These are phyloP conservation scores for Marasmius tenuissimus DNA, from an alignment of 1,284 basidiomycete genomes.

Conservation along the genomic window DNA sequence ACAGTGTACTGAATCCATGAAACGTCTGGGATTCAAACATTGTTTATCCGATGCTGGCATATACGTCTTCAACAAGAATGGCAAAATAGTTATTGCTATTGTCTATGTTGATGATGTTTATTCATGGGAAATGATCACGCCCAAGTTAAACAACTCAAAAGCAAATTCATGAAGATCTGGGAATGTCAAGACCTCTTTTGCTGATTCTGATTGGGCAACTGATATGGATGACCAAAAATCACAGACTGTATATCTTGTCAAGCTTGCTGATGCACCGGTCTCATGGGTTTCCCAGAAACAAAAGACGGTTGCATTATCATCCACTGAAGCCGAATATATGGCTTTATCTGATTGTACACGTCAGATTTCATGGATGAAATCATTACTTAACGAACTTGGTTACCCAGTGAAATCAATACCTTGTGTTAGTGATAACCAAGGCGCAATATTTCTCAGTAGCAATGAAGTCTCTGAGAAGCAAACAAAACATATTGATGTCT, in stretches of 20 bases:
- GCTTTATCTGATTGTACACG: too few species aligned
- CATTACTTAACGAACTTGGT: too few species aligned
- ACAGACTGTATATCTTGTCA: constrained; percentile 21
- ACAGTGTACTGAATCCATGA: too few species aligned
- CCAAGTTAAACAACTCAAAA: constrained; percentile 10
- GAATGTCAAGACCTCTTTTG: constrained; percentile 24
- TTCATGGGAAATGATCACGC: constrained; percentile 14
- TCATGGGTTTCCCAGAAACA: neutral
- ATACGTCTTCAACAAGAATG: constrained; percentile 16
- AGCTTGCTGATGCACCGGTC: constrained; percentile 19
- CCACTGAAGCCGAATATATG: too few species aligned
- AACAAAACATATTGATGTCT: too few species aligned
- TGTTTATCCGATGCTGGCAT: constrained; percentile 25
- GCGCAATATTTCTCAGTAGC: too few species aligned
- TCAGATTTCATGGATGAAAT: too few species aligned
- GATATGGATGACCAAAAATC: constrained; percentile 16
- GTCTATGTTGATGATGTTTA: constrained; percentile 20
- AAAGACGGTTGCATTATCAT: neutral
- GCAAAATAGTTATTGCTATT: too few species aligned
- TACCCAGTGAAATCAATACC: too few species aligned
- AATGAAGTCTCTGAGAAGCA: too few species aligned
- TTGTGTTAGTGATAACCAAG: too few species aligned
- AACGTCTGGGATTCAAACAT: too few species aligned
- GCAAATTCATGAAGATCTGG: constrained; percentile 22
- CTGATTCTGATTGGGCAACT: constrained; percentile 29